Conservation (phyloP, 768 basidiomycete species). For the Calocybe gangraenosa region DNA sequence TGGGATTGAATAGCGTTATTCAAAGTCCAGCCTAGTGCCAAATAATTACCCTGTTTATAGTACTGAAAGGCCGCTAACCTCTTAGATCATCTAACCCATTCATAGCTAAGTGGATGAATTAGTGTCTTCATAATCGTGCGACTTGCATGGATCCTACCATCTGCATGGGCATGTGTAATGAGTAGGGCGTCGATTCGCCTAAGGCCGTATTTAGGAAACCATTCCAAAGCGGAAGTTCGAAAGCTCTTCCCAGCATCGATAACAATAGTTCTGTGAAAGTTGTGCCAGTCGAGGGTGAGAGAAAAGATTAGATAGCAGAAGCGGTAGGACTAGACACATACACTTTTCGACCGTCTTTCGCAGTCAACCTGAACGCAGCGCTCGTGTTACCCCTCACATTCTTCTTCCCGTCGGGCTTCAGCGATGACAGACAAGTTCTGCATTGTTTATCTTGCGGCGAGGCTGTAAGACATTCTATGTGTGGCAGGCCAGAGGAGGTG, state of each 20-base stretch:
- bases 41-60: constrained; percentile 3
- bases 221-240: constrained; percentile 44
- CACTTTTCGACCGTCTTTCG: constrained; percentile 39
- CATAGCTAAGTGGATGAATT: constrained; percentile 47
- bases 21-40: constrained; percentile 83
- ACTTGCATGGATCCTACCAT: constrained; percentile 36
- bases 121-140: neutral
- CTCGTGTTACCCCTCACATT: constrained; percentile 86
- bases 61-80: constrained; percentile 37
- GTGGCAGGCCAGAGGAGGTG: constrained; percentile 69
- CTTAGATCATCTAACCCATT: constrained; percentile 88
- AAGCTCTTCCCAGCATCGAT: constrained; percentile 89
- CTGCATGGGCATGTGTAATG: constrained; percentile 86
- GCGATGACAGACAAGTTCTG: constrained; percentile 63
- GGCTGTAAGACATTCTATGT: constrained; percentile 71
- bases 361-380: constrained; percentile 51
- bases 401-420: constrained; percentile 69
- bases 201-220: constrained; percentile 67
- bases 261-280: constrained; percentile 56
- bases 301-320: neutral
- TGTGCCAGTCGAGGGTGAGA: too few species aligned
- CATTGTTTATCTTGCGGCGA: constrained; percentile 48
- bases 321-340: constrained; percentile 31
- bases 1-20: constrained; percentile 56
- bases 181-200: constrained; percentile 56